phyloP scores from a whole-genome alignment of 257 asterid species.

The Primulina huaijiensis region DNA sequence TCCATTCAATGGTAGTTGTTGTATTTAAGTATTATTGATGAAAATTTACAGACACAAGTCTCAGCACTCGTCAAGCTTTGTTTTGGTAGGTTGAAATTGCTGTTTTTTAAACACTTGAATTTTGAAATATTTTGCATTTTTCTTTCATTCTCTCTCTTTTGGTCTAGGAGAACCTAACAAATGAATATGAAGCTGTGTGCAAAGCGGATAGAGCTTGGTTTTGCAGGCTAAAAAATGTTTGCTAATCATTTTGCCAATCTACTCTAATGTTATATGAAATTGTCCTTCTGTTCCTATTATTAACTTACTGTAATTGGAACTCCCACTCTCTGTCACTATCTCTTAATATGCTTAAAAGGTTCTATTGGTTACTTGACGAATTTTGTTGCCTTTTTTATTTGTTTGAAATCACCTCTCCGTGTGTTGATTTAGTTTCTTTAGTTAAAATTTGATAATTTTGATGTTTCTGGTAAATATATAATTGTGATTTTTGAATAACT shows the following conservation, averaged over 20 bases:
- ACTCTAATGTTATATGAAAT: background rate
- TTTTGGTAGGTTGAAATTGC: background rate
- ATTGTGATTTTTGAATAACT: background rate
- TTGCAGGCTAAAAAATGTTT: background rate
- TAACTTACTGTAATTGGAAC: background rate
- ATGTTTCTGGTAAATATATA: background rate
- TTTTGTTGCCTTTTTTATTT: background rate
- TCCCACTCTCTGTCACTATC: background rate
- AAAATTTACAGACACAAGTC: background rate
- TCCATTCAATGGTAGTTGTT: background rate
- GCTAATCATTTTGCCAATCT: constrained; percentile 2
- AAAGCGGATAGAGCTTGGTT: background rate
- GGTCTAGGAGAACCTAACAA: background rate
- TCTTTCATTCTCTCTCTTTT: background rate
- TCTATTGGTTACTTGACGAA: constrained; percentile 10
- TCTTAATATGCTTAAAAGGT: background rate
- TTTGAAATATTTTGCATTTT: constrained; percentile 1
- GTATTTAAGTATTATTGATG: background rate
- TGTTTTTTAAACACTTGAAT: background rate
- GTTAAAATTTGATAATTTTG: constrained; percentile 16
- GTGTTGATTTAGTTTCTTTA: constrained; percentile 10
- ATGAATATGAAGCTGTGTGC: constrained; percentile 13
- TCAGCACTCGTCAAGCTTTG: background rate
- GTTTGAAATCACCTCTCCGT: background rate
- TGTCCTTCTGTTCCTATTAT: constrained; percentile 6